These are phyloP conservation scores for Trichoderma asperelloides DNA, from an alignment of 495 filamentous ascomycete genomes.

Conservation along the genomic window DNA sequence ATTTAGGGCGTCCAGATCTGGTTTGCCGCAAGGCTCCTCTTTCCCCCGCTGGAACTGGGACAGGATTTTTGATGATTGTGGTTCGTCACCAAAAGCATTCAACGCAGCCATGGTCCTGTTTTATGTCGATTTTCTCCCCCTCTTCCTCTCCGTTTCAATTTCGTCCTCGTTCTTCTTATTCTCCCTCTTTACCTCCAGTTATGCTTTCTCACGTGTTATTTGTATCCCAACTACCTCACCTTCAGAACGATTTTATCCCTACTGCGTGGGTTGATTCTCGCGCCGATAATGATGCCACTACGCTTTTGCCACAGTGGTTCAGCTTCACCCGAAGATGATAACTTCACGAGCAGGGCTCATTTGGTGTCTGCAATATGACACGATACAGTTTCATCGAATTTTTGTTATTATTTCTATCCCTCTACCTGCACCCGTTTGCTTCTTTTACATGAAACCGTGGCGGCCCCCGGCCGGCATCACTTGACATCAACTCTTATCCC, in stretches of 20 bases:
- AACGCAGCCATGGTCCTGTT: constrained; percentile 4
- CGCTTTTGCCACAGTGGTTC: not conserved
- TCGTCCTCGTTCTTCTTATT: not conserved
- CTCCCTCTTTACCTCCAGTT: constrained; percentile 6
- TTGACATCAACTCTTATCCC: constrained; percentile 3
- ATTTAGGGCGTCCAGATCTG: constrained; percentile 43
- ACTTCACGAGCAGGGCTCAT: not conserved
- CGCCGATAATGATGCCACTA: not conserved
- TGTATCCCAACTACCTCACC: not conserved
- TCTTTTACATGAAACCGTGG: not conserved
- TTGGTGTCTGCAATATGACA: not conserved
- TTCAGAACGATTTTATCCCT: constrained; percentile 4
- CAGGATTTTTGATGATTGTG: not conserved
- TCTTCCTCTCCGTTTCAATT: not conserved
- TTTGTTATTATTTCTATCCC: not conserved
- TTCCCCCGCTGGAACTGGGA: constrained; percentile 18
- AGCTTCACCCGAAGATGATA: not conserved
- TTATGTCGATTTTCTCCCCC: not conserved
- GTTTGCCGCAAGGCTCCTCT: constrained; percentile 51
- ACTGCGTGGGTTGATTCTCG: not conserved
- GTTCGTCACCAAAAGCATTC: constrained; percentile 9
- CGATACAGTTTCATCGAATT: not conserved
- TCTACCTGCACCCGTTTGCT: not conserved
- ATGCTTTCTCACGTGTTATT: constrained; percentile 10
- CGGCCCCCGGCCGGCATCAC: not conserved